Base-by-base conservation (phyloP, 345 rosid species). In the Diplotaxis tenuifolia region DNA sequence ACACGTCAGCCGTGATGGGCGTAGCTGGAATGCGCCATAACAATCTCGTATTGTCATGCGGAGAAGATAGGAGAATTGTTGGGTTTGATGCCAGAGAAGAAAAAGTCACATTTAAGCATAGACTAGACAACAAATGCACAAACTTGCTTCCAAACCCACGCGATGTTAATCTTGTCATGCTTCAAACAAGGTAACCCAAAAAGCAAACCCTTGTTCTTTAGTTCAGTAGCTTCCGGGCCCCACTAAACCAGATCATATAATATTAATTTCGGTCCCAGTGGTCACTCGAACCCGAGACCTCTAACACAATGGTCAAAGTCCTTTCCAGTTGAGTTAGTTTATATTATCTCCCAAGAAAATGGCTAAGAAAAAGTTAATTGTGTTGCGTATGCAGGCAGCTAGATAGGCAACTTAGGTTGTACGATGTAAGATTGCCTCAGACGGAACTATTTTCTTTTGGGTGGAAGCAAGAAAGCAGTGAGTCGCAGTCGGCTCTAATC, bases 401-500 rank as follows among this genome's bases (percentile, higher is more conserved):
- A 52, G 81, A 77, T 45, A 57, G 77, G 59, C 81, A 77, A 18
- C 68, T 77, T 21, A 28, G 81, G 73, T 53, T 77, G 32, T 77
- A 77, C 31, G 81, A 77, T 31, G 67, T 77, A 3, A 77, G 81
- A 77, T 34, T 77, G 23, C 81, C 81, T 52, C 72, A 67, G 29
- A 77, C 80, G 3, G 80, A 77, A 67, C 73, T 77, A 2, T 77
- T 42, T 66, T 77, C 73, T 36, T 77, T 77, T 14, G 80, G 80
- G 32, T 77, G 80, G 80, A 77, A 77, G 65, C 81, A 77, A 67
- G 70, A 77, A 61, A 77, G 81, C 77, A 77, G 81, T 18, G 81
- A 77, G 10, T 59, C 69, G 5, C 81, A 77, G 27, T 77, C 81
- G 5, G 81, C 81, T 52, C 32, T 77, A 12, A 72, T 77, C 0